These are phyloP conservation scores for Babesia caballi DNA, from an alignment of 169 alveolate species.

Conservation along the genomic window DNA sequence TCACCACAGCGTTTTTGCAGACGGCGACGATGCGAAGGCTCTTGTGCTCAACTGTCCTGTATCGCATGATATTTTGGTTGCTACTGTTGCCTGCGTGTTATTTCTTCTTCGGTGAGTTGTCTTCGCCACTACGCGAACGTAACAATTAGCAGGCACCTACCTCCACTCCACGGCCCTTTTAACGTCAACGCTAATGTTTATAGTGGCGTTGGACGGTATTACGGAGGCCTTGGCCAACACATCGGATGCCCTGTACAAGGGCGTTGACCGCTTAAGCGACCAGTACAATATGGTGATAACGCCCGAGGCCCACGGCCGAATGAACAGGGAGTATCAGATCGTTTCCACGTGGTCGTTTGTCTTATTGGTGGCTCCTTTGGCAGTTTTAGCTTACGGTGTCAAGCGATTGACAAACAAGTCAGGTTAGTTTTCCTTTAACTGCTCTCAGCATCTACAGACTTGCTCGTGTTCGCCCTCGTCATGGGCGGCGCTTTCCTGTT, in stretches of 20 bases:
- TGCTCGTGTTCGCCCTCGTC: constrained; percentile 1
- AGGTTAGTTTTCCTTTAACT: not conserved
- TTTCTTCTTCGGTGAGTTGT: constrained; percentile 18
- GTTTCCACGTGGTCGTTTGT: constrained; percentile 61
- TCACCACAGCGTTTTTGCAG: not conserved
- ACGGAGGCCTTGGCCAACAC: constrained; percentile 65
- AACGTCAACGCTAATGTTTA: not conserved
- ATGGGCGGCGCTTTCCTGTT: constrained; percentile 26
- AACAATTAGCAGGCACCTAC: not conserved
- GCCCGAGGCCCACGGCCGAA: constrained; percentile 21
- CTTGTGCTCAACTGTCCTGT: constrained; percentile 27
- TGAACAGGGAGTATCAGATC: constrained; percentile 38
- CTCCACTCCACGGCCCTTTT: not conserved
- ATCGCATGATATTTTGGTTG: constrained; percentile 33
- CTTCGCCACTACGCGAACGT: not conserved
- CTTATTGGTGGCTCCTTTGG: constrained; percentile 42
- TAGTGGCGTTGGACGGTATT: constrained; percentile 51
- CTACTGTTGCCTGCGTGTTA: constrained; percentile 31
- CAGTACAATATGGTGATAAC: constrained; percentile 48
- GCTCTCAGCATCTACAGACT: not conserved
- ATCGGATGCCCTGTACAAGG: constrained; percentile 67
- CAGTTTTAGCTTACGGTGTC: not conserved
- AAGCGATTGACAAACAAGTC: not conserved
- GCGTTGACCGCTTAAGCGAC: constrained; percentile 62
- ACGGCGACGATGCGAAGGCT: constrained; percentile 26